Percentiles rank a stretch among this genome's conserved stretches.
Conservation (phyloP, 768 basidiomycete species). For the Boletus vermiculosoides region DNA sequence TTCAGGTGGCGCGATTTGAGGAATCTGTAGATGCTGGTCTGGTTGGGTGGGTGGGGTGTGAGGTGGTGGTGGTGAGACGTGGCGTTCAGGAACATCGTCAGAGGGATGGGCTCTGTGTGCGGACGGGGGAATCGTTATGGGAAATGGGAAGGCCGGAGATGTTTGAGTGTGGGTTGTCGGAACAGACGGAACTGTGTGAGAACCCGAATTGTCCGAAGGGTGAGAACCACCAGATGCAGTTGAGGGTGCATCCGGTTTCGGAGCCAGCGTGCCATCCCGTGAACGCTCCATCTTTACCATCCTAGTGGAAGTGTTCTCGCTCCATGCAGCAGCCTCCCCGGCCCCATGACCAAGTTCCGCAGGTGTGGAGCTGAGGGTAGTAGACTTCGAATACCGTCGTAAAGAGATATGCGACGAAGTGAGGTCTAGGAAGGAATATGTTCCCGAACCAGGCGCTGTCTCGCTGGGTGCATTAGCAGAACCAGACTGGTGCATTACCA, state of each 20-base stretch:
- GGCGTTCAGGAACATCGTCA: constrained; percentile 15
- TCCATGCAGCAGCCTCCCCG: constrained; percentile 12
- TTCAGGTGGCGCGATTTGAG: constrained; percentile 24
- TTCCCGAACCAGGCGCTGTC: constrained; percentile 27
- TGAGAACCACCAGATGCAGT: constrained; percentile 31
- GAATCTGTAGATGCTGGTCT: constrained; percentile 30
- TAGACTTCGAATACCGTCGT: constrained; percentile 25
- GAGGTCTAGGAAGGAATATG: constrained; percentile 35
- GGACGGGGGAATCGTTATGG: constrained; percentile 46
- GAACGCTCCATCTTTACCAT: constrained; percentile 21
- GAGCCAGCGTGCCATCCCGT: constrained; percentile 9
- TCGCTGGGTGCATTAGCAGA: constrained; percentile 20
- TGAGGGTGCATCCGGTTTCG: constrained; percentile 34
- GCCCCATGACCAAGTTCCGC: constrained; percentile 27
- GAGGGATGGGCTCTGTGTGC: constrained; percentile 29
- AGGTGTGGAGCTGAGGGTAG: constrained; percentile 27
- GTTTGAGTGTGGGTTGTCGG: constrained; percentile 25
- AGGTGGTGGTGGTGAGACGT: constrained; percentile 19
- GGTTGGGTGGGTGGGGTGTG: constrained; percentile 5
- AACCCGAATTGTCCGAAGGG: constrained; percentile 26
- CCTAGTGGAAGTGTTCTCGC: constrained; percentile 19
- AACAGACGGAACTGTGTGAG: constrained; percentile 16
- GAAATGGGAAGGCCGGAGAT: constrained; percentile 42
- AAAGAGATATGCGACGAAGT: constrained; percentile 28
- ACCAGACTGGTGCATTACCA: constrained; percentile 28